Evolutionary conservation across 2,329 filamentous ascomycete genomes (phyloP).

Genomic region (Sporothrix pseudoabietina): DNA sequence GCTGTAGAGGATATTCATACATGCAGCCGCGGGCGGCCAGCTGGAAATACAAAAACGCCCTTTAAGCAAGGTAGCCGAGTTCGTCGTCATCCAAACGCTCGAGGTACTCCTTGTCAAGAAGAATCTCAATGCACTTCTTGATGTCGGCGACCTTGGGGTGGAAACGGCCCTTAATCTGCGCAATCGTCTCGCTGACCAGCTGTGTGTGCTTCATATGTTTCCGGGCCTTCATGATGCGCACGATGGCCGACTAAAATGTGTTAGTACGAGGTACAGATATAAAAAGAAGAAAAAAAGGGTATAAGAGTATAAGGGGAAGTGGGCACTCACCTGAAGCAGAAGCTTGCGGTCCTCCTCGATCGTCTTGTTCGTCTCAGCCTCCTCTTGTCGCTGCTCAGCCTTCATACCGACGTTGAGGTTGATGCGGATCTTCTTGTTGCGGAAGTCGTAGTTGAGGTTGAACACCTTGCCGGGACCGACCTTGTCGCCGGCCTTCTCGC

Average conservation of each 20-base stretch:
- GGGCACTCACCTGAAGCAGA: conserved; percentile 79
- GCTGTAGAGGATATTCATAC: conserved; percentile 18
- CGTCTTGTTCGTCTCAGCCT: conserved; percentile 97
- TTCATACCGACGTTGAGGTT: conserved; percentile 95
- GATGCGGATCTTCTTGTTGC: conserved; percentile 96
- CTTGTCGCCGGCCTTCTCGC: conserved; percentile 76
- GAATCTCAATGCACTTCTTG: conserved; percentile 99
- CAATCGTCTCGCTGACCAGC: conserved; percentile 92
- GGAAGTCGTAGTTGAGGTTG: conserved; percentile 89
- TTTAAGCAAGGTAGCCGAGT: conserved; percentile 87
- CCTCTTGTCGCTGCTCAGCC: conserved; percentile 93
- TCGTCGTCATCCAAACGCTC: conserved; percentile 94
- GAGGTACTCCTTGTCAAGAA: conserved; percentile 98
- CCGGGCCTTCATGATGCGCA: conserved; percentile 98
- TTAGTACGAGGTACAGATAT: conserved; percentile 29
- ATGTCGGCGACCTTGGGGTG: conserved; percentile 92
- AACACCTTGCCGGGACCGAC: conserved; percentile 77
- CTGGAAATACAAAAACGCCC: background rate
- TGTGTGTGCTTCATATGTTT: conserved; percentile 98
- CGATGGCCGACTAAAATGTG: conserved; percentile 79
- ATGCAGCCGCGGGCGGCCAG: background rate
- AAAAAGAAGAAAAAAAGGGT: background rate
- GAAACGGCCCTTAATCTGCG: conserved; percentile 90
- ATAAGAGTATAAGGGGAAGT: background rate
- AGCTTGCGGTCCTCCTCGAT: conserved; percentile 98